These are phyloP conservation scores for Aegilops longissima DNA, from an alignment of 176 grass and related monocot genomes.

Conservation along the genomic window DNA sequence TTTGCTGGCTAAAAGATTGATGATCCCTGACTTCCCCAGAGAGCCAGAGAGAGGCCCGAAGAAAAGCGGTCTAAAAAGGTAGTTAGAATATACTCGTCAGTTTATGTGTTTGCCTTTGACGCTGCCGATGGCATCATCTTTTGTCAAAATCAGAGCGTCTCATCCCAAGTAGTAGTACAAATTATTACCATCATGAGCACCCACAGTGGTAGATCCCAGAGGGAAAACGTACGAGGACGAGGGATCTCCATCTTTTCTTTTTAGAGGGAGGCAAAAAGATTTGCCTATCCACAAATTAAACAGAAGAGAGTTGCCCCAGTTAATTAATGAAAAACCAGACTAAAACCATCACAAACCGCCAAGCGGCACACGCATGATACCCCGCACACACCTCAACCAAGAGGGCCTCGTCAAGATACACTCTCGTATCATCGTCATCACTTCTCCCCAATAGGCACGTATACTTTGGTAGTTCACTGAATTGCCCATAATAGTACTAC, in stretches of 20 bases:
- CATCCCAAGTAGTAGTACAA: slow-evolving; percentile 30
- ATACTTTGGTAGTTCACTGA: neutral
- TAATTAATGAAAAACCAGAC: too few relatives aligned
- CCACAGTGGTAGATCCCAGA: slow-evolving; percentile 35
- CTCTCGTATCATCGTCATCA: too few relatives aligned
- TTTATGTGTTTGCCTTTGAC: slow-evolving; percentile 39
- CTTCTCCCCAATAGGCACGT: too few relatives aligned
- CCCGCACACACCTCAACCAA: too few relatives aligned
- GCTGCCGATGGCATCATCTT: slow-evolving; percentile 35
- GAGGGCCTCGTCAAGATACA: too few relatives aligned
- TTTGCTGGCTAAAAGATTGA: slow-evolving; percentile 51
- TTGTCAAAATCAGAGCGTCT: slow-evolving; percentile 50
- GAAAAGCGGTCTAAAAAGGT: slow-evolving; percentile 3
- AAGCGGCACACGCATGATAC: too few relatives aligned
- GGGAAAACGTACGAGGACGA: slow-evolving; percentile 32
- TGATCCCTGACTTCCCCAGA: slow-evolving; percentile 31
- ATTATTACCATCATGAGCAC: slow-evolving; percentile 45
- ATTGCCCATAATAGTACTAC: slow-evolving; percentile 15
- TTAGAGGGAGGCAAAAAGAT: too few relatives aligned
- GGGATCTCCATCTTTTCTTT: neutral
- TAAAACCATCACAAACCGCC: too few relatives aligned
- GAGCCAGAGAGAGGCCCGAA: neutral
- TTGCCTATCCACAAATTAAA: too few relatives aligned
- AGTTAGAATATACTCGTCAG: slow-evolving; percentile 28
- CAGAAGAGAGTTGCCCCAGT: too few relatives aligned